phyloP scores from a whole-genome alignment of 2,329 filamentous ascomycete species.

The Cordyceps fumosorosea region DNA sequence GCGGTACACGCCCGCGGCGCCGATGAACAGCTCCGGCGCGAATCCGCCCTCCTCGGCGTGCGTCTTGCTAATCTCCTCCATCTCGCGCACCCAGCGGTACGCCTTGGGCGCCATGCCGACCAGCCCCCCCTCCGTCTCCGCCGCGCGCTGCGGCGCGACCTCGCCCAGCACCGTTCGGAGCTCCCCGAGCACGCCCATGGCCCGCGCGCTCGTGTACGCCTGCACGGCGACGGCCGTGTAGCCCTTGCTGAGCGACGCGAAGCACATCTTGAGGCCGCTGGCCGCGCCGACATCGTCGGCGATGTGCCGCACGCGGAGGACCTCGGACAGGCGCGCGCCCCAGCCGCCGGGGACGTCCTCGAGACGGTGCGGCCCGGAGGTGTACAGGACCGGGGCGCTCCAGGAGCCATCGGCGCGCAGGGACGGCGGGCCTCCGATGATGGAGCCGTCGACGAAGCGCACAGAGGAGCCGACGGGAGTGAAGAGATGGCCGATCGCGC shows the following conservation, averaged over 20 bases:
- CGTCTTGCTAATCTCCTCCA: constrained; percentile 66
- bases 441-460: constrained; percentile 51
- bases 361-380: constrained; percentile 42
- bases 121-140: constrained; percentile 43
- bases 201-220: constrained; percentile 61
- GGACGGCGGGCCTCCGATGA: constrained; percentile 48
- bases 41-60: constrained; percentile 61
- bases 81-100: constrained; percentile 71
- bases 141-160: constrained; percentile 40
- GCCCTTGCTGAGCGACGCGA: constrained; percentile 55
- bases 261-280: constrained; percentile 60
- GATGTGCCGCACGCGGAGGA: constrained; percentile 45
- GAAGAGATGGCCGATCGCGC: constrained; percentile 39
- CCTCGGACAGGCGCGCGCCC: constrained; percentile 33
- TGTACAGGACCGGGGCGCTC: constrained; percentile 36
- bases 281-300: constrained; percentile 45
- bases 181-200: constrained; percentile 54
- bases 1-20: constrained; percentile 55
- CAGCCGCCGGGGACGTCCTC: constrained; percentile 28
- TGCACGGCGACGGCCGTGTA: constrained; percentile 64
- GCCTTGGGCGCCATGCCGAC: constrained; percentile 64
- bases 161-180: constrained; percentile 49
- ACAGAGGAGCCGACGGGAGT: constrained; percentile 32
- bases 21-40: constrained; percentile 45
- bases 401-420: constrained; percentile 27